A percentile compares a stretch with the other conserved stretches of the same genome.
These are phyloP conservation scores for Oryza punctata DNA, from an alignment of 176 grass and related monocot genomes.

Conservation along the genomic window DNA sequence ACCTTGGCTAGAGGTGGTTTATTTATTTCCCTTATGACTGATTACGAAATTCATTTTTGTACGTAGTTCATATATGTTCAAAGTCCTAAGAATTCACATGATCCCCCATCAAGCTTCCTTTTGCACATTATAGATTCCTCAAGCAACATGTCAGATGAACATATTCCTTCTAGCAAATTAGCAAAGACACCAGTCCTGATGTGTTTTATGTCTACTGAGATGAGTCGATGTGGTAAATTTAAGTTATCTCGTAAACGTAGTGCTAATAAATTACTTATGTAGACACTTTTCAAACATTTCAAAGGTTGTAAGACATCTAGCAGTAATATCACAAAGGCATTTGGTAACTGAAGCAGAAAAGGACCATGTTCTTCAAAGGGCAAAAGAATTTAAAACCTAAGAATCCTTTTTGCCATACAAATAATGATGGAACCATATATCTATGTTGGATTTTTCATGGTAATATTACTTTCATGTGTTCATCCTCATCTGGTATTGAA, in stretches of 20 bases:
- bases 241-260: slow-evolving; percentile 25
- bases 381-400: slow-evolving; percentile 66
- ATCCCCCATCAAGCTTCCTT: slow-evolving; percentile 5
- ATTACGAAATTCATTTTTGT: slow-evolving; percentile 5
- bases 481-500: neutral
- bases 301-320: slow-evolving; percentile 46
- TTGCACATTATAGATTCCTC: slow-evolving; percentile 32
- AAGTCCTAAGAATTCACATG: slow-evolving; percentile 2
- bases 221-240: slow-evolving; percentile 43
- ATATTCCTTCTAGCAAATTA: slow-evolving; percentile 25
- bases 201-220: slow-evolving; percentile 12
- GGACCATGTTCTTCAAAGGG: slow-evolving; percentile 49
- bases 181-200: slow-evolving; percentile 17
- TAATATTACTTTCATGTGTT: slow-evolving; percentile 42
- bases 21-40: neutral
- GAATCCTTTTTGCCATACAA: slow-evolving; percentile 49
- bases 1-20: slow-evolving; percentile 13
- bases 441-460: slow-evolving; percentile 80
- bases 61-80: slow-evolving; percentile 7
- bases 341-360: slow-evolving; percentile 70
- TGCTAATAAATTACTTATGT: neutral
- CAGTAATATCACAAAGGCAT: slow-evolving; percentile 64
- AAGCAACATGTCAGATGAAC: slow-evolving; percentile 26
- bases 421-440: slow-evolving; percentile 81
- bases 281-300: slow-evolving; percentile 43